Evolutionary conservation across 2,329 filamentous ascomycete genomes (phyloP), one percentile per base, ranked within the genome.

Genomic region (Penicillium rolfsii): DNA sequence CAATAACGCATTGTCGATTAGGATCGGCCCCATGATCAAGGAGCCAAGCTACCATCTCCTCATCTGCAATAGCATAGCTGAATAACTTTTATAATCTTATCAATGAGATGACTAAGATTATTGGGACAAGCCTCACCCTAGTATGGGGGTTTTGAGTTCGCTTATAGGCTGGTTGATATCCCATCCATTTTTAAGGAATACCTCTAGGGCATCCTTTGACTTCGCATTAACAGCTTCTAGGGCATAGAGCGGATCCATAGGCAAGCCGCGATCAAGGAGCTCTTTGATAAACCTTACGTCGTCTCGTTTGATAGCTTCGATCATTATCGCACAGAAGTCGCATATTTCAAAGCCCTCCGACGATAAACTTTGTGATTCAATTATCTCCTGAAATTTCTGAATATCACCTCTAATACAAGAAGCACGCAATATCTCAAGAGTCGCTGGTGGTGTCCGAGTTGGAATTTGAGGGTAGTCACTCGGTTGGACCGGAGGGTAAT

Each of bases 21-120:
- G 67, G 68, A 60, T 72, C 63, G 14, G 71, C 70, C 56, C 65
- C 63, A 57, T 70, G 63, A 52, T 73, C 60, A 53, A 73, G 68
- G 14, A 73, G 65, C 70, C 63, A 72, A 57, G 52, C 28, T 43
- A 45, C 52, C 56, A 72, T 71, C 24, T 71, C 66, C 49, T 67
- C 50, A 56, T 72, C 64, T 49, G 35, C 26, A 48, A 69, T 33
- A 7, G 63, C 62, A 60, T 65, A 59, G 7, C 64, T 72, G 43
- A 43, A 50, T 9, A 48, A 55, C 35, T 36, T 4, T 52, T 35
- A 35, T n/a, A 52, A 52, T 35, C 1, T 22, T 36, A 52, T 52
- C 48, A 16, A 49, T 30, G 50, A 54, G 33, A 33, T 52, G 48
- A n/a, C 11, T 16, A 60, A 55, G 36, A 30, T 45, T 49, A 52